A percentile compares a stretch with the other conserved stretches of the same genome.
Evolutionary conservation across 2,329 filamentous ascomycete species (phyloP).

Genomic region (Chaetomium sp.): DNA sequence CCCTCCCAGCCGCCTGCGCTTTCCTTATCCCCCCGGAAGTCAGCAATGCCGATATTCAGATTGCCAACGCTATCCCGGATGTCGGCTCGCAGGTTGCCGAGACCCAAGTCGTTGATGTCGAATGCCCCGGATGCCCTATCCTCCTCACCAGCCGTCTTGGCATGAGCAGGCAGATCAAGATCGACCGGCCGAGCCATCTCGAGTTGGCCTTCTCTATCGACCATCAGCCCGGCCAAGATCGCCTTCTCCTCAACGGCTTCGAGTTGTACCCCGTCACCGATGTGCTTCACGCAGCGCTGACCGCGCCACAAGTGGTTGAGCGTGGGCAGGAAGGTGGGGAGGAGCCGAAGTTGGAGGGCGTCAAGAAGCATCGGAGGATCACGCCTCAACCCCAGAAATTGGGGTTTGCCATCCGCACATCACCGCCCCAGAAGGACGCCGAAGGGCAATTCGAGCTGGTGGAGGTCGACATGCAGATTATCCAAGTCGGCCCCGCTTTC

Average conservation of each 20-base stretch:
- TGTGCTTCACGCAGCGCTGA: slow-evolving; percentile 38
- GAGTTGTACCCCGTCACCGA: slow-evolving; percentile 52
- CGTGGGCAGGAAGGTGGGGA: slow-evolving; percentile 24
- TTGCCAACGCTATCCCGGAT: slow-evolving; percentile 37
- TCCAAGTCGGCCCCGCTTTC: slow-evolving; percentile 52
- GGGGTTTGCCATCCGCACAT: slow-evolving; percentile 43
- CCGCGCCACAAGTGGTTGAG: slow-evolving; percentile 40
- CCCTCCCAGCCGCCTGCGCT: slow-evolving; percentile 32
- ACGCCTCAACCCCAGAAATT: slow-evolving; percentile 32
- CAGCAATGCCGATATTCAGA: slow-evolving; percentile 35
- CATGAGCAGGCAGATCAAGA: slow-evolving; percentile 19
- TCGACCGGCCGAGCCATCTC: slow-evolving; percentile 34
- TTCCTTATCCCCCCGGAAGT: slow-evolving; percentile 50
- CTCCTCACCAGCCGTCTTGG: slow-evolving; percentile 28
- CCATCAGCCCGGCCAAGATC: slow-evolving; percentile 36
- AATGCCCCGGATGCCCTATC: slow-evolving; percentile 49
- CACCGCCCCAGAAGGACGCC: slow-evolving; percentile 40
- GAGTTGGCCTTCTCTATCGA: slow-evolving; percentile 50
- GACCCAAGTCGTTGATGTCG: slow-evolving; percentile 39
- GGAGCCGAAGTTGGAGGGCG: slow-evolving; percentile 21
- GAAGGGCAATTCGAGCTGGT: slow-evolving; percentile 47
- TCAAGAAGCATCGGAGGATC: slow-evolving; percentile 15
- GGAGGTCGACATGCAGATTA: slow-evolving; percentile 50
- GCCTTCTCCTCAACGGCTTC: slow-evolving; percentile 52
- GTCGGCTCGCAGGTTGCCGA: slow-evolving; percentile 30